These are phyloP conservation scores for Fusarium sterilihyphosum DNA, from an alignment of 2,329 filamentous ascomycete species.

Conservation along the genomic window DNA sequence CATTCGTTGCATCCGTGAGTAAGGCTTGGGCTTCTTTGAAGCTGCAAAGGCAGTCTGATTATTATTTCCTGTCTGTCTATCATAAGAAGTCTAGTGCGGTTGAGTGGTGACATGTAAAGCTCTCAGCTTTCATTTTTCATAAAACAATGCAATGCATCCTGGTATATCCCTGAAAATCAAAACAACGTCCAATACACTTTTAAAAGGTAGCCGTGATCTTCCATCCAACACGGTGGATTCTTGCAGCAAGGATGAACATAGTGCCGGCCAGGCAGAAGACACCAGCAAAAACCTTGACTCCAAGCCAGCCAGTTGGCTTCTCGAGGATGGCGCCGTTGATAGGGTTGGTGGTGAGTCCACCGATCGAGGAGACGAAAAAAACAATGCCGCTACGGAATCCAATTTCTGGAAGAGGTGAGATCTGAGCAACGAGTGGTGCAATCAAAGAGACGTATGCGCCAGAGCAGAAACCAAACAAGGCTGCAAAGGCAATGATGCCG, in stretches of 20 bases:
- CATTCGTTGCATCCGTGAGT: background rate
- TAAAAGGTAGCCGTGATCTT: slow-evolving; percentile 19
- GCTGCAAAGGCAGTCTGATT: background rate
- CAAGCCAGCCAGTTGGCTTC: slow-evolving; percentile 43
- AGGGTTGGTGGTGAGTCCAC: slow-evolving; percentile 65
- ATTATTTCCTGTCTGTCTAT: background rate
- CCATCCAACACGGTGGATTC: slow-evolving; percentile 29
- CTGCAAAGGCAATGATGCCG: slow-evolving; percentile 51
- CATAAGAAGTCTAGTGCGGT: background rate
- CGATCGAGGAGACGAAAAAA: slow-evolving; percentile 65
- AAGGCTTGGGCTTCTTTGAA: background rate
- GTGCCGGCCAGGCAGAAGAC: slow-evolving; percentile 34
- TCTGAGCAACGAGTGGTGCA: slow-evolving; percentile 54
- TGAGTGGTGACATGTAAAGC: background rate
- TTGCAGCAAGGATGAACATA: background rate
- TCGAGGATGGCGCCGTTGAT: slow-evolving; percentile 61
- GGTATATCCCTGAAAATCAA: background rate
- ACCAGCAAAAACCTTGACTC: slow-evolving; percentile 50
- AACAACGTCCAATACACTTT: background rate
- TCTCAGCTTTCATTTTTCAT: no score
- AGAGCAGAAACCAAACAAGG: slow-evolving; percentile 55
- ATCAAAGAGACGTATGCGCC: slow-evolving; percentile 54
- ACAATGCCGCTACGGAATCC: slow-evolving; percentile 48
- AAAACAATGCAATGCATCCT: background rate
- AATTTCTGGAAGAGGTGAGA: slow-evolving; percentile 40